A percentile compares a stretch with the other conserved stretches of the same genome.
Evolutionary conservation across 2,329 filamentous ascomycete species (phyloP).

Genomic region (Dendrostoma leiphaemia): DNA sequence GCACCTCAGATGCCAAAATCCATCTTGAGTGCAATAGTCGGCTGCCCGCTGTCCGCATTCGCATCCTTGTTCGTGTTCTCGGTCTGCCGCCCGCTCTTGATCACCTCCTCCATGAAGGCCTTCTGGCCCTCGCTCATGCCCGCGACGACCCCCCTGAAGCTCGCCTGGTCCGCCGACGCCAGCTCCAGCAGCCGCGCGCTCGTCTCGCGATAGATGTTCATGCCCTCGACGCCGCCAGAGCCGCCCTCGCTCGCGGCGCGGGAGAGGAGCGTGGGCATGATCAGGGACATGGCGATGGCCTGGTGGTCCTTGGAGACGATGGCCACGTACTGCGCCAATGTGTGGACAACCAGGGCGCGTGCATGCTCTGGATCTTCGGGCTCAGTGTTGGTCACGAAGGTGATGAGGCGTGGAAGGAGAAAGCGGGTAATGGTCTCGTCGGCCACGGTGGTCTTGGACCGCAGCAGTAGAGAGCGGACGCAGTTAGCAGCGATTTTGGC

Average conservation of each 20-base stretch:
- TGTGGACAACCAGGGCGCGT: conserved; percentile 67
- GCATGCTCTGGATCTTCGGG: conserved; percentile 79
- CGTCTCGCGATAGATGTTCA: conserved; percentile 66
- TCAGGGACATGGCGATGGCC: conserved; percentile 66
- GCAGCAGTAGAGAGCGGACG: conserved; percentile 76
- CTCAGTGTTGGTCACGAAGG: conserved; percentile 68
- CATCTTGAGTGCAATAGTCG: conserved; percentile 93
- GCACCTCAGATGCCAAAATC: conserved; percentile 64
- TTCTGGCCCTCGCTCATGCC: conserved; percentile 70
- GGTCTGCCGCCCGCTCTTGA: conserved; percentile 60
- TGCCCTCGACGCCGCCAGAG: conserved; percentile 31
- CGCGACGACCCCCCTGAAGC: conserved; percentile 73
- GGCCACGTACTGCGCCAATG: conserved; percentile 70
- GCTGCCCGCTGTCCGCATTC: conserved; percentile 53
- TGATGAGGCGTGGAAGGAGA: conserved; percentile 71
- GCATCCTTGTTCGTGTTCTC: conserved; percentile 38
- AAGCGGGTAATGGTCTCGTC: conserved; percentile 73
- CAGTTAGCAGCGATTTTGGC: conserved; percentile 90
- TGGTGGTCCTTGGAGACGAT: conserved; percentile 44
- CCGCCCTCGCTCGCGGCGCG: conserved; percentile 66
- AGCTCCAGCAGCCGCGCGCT: conserved; percentile 77
- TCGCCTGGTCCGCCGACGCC: conserved; percentile 68
- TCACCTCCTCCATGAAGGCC: conserved; percentile 76
- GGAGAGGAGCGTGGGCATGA: conserved; percentile 74
- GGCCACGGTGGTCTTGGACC: conserved; percentile 58